Evolutionary conservation across 2,329 filamentous ascomycete species (phyloP), one percentile per base, ranked within the genome.

Genomic region (Fusarium luffae): DNA sequence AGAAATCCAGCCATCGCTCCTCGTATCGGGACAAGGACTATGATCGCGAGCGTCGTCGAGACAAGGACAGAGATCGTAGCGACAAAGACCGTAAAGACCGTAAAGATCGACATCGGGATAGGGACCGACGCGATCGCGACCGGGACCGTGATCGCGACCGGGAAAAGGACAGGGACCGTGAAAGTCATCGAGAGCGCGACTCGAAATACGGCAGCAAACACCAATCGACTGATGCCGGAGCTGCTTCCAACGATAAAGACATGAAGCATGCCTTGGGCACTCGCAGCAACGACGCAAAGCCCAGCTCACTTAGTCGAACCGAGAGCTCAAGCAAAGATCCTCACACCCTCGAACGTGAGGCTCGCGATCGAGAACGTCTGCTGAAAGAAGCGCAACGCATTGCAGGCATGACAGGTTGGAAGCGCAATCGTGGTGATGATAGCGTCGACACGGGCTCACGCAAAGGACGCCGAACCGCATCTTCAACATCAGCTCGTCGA

Each of bases 301-400:
- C 79, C 32, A 70, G 74, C 59, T 72, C 76, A 59, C 71, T 65
- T 13, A 79, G 67, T 47, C 79, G 82, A 28, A 34, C 58, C 11
- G 67, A 63, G 8, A 47, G 50, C 47, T 51, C 64, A 7, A 60
- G 54, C 56, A 71, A 76, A 28, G 71, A 74, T 69, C 84, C 88
- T n/a, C 90, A 92, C 77, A 90, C 90, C 3, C 82, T 90, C 0
- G 91, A 93, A 78, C 88, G 91, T 23, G 90, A 92, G 75, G 87
- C 87, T 14, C 83, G 89, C 18, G 86, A 91, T 74, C 84, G 89
- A 47, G 89, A 92, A 77, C 84, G 91, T 27, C 82, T 92, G 54
- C 82, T 90, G 14, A 90, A 90, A 74, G 91, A 93, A 78, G 88
- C 89, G 41, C 89, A 92, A 78, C 85, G 88, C 37, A 87, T 90